Percentiles rank a stretch among this genome's conserved stretches.
These are phyloP conservation scores for Rubroboletus pulcherrimus DNA, from an alignment of 768 basidiomycete species.

Conservation along the genomic window DNA sequence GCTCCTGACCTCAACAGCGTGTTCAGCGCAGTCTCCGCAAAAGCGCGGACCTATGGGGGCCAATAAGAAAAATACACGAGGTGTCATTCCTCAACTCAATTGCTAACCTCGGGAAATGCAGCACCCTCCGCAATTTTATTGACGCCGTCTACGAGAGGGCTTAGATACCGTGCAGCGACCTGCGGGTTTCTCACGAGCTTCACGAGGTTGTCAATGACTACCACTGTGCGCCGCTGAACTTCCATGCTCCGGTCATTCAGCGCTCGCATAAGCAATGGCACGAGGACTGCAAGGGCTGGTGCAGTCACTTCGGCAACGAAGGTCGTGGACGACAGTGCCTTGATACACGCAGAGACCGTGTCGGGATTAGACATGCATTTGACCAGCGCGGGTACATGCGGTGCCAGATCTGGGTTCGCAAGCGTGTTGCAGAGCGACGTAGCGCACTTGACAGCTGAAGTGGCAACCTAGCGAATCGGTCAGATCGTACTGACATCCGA, in stretches of 20 bases:
- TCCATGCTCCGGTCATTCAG: slow-evolving; percentile 96
- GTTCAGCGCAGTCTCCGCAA: slow-evolving; percentile 76
- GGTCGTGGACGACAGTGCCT: slow-evolving; percentile 89
- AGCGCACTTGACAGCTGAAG: slow-evolving; percentile 84
- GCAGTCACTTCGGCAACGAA: slow-evolving; percentile 97
- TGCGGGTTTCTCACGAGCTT: slow-evolving; percentile 92
- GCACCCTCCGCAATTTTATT: slow-evolving; percentile 86
- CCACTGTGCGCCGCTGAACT: slow-evolving; percentile 89
- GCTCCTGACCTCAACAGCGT: slow-evolving; percentile 84
- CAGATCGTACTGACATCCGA: not conserved
- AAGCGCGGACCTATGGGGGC: slow-evolving; percentile 74
- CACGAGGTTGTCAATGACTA: slow-evolving; percentile 94
- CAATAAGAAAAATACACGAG: slow-evolving; percentile 11
- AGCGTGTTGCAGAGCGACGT: slow-evolving; percentile 86
- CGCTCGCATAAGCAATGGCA: slow-evolving; percentile 85
- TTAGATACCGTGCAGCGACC: slow-evolving; percentile 86
- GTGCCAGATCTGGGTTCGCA: slow-evolving; percentile 87
- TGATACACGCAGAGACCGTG: slow-evolving; percentile 88
- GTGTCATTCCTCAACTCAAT: slow-evolving; percentile 3
- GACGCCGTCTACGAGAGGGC: slow-evolving; percentile 84
- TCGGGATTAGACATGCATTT: slow-evolving; percentile 93
- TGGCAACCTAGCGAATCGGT: slow-evolving; percentile 59
- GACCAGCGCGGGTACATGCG: slow-evolving; percentile 85
- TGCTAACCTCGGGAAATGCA: slow-evolving; percentile 86
- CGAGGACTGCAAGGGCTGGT: slow-evolving; percentile 93